Base-by-base conservation (phyloP, 495 filamentous ascomycete genomes). In the Xylona heveae region DNA sequence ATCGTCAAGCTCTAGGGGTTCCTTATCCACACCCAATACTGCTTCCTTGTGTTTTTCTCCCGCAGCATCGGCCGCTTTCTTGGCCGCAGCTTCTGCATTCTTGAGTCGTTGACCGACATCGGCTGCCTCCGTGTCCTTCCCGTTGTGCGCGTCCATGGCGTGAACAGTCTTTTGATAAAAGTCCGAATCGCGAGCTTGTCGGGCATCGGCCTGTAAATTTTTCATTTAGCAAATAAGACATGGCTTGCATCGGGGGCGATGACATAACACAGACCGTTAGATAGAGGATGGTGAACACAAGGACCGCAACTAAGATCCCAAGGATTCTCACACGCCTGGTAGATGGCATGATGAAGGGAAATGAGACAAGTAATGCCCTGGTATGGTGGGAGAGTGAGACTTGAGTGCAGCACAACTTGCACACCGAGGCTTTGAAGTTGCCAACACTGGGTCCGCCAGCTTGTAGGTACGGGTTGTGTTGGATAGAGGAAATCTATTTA, bases 141-240 rank as follows among this genome's bases (percentile, higher is more conserved):
- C n/a, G n/a, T n/a, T n/a, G n/a, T n/a, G n/a, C 42, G 69, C 68
- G 18, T 61, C 67, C 38, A 60, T 58, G 38, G 66, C 50, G 38
- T 66, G 61, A 23, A 63, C 64, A 19, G 37, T 64, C 48, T 33
- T 43, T 47, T 20, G 59, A 43, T 20, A 55, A 48, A 13, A 52
- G 55, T 24, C 56, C 52, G 53, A n/a, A 53, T 53, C 37, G 55
- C 50, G 15, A 46, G 50, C 33, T 55, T 55, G 24, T 46, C 46
- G 37, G 1, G 30, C 17, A 38, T 38, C 29, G 19, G 36, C 30
- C 36, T 38, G 14, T n/a, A n/a, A n/a, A n/a, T n/a, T n/a, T n/a
- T n/a, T n/a, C n/a, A n/a, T n/a, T n/a, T n/a, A n/a, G n/a, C n/a
- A n/a, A n/a, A n/a, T n/a, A n/a, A n/a, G n/a, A n/a, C n/a, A n/a